Evolutionary conservation across 768 basidiomycete species (phyloP).

Genomic region (Calocera viscosa): DNA sequence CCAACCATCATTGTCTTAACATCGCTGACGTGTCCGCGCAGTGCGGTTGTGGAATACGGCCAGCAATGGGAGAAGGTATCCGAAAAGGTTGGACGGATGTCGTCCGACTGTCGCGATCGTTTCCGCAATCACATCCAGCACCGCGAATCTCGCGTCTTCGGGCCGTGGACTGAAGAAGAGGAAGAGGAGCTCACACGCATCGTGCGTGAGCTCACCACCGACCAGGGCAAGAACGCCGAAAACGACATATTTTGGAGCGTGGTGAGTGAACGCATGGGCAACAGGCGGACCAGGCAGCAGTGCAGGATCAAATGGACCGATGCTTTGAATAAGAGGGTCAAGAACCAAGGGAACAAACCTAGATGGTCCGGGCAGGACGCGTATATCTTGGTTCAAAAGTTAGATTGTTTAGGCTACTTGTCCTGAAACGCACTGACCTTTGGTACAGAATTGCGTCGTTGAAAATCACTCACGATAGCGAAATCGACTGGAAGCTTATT

Average conservation of each 20-base stretch:
- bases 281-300: conserved; percentile 63
- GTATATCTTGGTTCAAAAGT: conserved; percentile 74
- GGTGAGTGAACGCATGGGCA: conserved; percentile 66
- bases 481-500: conserved; percentile 73
- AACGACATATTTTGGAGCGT: conserved; percentile 74
- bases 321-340: conserved; percentile 54
- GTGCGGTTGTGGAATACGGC: conserved; percentile 56
- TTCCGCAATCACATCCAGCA: conserved; percentile 72
- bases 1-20: neutral
- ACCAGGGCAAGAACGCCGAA: conserved; percentile 58
- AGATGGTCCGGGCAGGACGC: conserved; percentile 69
- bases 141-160: conserved; percentile 48
- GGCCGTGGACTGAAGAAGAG: conserved; percentile 66
- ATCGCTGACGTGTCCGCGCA: conserved; percentile 23
- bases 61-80: conserved; percentile 75
- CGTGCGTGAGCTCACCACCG: conserved; percentile 60
- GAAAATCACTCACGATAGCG: conserved; percentile 63
- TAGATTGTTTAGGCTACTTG: conserved; percentile 21
- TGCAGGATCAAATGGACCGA: conserved; percentile 87
- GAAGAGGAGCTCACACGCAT: conserved; percentile 62
- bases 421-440: neutral
- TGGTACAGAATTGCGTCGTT: conserved; percentile 53
- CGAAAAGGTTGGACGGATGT: conserved; percentile 55
- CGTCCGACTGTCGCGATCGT: conserved; percentile 71
- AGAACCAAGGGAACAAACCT: conserved; percentile 55